Evolutionary conservation across 306 rosid genomes (phyloP).

Genomic region (Dicorynia guianensis): DNA sequence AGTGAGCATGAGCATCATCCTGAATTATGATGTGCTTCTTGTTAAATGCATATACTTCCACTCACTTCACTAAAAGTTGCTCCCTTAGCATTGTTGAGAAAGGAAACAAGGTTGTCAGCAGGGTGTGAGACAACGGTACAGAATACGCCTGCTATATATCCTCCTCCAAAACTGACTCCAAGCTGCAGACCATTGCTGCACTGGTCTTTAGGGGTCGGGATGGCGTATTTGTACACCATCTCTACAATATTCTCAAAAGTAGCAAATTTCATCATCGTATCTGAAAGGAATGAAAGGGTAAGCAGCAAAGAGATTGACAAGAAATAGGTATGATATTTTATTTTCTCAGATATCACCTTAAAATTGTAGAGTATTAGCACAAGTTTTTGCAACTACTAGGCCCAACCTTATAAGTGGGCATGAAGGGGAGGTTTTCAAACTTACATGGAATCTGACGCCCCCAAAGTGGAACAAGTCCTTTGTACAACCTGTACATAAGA

Average conservation of each 20-base stretch:
- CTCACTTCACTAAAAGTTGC: constrained; percentile 81
- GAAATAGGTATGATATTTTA: not conserved
- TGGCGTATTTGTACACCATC: constrained; percentile 63
- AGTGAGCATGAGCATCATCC: constrained; percentile 38
- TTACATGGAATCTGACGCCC: constrained; percentile 94
- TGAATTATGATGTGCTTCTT: not conserved
- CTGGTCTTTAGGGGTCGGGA: constrained; percentile 67
- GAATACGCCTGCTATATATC: constrained; percentile 73
- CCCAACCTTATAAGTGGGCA: not conserved
- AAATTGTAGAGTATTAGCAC: not conserved
- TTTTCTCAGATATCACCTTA: constrained; percentile 2
- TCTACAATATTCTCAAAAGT: constrained; percentile 74
- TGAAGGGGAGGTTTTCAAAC: constrained; percentile 35
- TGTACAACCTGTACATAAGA: constrained; percentile 67
- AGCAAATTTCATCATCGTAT: constrained; percentile 90
- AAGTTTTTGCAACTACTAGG: not conserved
- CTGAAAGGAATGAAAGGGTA: constrained; percentile 41
- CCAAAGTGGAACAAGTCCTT: constrained; percentile 90
- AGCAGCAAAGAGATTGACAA: not conserved
- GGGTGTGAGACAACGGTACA: constrained; percentile 82
- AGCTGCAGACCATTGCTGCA: constrained; percentile 74
- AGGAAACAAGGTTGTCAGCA: constrained; percentile 85
- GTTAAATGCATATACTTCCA: not conserved
- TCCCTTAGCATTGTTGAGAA: constrained; percentile 83
- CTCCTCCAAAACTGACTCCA: constrained; percentile 78